Percentiles rank a stretch among this genome's conserved stretches.
phyloP scores from a whole-genome alignment of 2,329 filamentous ascomycete species.

The Colletotrichum graminicola region DNA sequence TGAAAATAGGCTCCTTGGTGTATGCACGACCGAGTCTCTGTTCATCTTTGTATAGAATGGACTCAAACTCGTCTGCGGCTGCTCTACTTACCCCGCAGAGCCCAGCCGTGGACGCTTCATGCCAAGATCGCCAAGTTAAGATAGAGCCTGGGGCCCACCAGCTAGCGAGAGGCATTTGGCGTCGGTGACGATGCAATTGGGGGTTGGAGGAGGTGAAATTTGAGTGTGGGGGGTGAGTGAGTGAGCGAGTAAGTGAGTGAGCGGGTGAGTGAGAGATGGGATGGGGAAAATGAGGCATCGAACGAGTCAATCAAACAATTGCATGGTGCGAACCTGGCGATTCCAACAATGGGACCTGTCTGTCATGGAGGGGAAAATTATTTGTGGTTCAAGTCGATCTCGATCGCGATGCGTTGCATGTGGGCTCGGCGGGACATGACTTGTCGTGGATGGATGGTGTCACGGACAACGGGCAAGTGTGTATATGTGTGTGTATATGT shows the following conservation, averaged over 20 bases:
- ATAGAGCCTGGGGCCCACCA: background rate
- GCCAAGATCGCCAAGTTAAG: background rate
- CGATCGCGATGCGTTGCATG: too few relatives aligned
- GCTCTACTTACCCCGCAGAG: background rate
- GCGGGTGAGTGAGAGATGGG: background rate
- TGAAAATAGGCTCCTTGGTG: background rate
- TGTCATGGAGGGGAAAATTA: background rate
- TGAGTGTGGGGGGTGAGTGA: background rate
- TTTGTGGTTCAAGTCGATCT: background rate
- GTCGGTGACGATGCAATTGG: background rate
- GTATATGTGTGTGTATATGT: too few relatives aligned
- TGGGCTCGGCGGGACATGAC: background rate
- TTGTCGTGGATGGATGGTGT: background rate
- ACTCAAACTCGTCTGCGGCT: background rate
- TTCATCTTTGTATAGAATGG: background rate
- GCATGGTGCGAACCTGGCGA: background rate
- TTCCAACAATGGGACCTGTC: background rate
- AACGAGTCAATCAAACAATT: background rate
- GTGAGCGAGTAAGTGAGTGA: background rate
- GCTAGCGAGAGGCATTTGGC: background rate
- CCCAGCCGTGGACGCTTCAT: background rate
- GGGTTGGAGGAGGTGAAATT: background rate
- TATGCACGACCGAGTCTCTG: background rate
- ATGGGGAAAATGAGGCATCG: background rate
- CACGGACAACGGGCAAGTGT: background rate